Conservation (phyloP, 1,284 basidiomycete genomes). For the Sphagnurus paluster region DNA sequence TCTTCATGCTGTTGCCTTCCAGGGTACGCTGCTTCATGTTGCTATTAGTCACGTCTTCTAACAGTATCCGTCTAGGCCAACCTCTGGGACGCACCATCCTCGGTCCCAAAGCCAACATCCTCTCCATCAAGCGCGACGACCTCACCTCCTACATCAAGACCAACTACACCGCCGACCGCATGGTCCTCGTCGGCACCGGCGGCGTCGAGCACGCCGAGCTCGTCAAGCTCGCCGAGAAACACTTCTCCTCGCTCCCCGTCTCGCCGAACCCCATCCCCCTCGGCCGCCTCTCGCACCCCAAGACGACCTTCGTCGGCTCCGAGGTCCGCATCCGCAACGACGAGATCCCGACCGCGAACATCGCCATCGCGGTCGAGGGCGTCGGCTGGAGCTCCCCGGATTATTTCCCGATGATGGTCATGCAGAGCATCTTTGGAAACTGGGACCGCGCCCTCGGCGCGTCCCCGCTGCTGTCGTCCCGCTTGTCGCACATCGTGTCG, state of each 20-base stretch:
- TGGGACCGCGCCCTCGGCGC: constrained; percentile 98
- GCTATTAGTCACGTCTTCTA: too few species aligned
- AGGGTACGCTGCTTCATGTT: constrained; percentile 76
- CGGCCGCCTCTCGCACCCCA: constrained; percentile 74
- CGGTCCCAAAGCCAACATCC: constrained; percentile 94
- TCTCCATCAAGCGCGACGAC: constrained; percentile 93
- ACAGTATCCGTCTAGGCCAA: too few species aligned
- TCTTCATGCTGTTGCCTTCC: constrained; percentile 95
- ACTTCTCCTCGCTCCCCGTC: constrained; percentile 89
- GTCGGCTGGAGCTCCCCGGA: constrained; percentile 98
- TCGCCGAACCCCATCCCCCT: constrained; percentile 89
- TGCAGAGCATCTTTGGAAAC: constrained; percentile 98
- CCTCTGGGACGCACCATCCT: constrained; percentile 97
- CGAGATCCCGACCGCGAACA: constrained; percentile 84
- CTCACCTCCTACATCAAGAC: constrained; percentile 92
- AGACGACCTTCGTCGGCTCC: constrained; percentile 88
- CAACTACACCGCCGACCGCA: constrained; percentile 98
- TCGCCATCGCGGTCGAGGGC: constrained; percentile 98
- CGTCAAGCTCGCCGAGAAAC: constrained; percentile 92
- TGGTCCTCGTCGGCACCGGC: constrained; percentile 97
- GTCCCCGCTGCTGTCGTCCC: constrained; percentile 86
- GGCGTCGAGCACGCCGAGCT: constrained; percentile 93
- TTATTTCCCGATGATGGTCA: constrained; percentile 99
- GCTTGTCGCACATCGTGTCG: constrained; percentile 90
- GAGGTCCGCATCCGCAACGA: constrained; percentile 98